Base-by-base conservation (phyloP, 331 rosid genomes). In the Quercus tomentella region DNA sequence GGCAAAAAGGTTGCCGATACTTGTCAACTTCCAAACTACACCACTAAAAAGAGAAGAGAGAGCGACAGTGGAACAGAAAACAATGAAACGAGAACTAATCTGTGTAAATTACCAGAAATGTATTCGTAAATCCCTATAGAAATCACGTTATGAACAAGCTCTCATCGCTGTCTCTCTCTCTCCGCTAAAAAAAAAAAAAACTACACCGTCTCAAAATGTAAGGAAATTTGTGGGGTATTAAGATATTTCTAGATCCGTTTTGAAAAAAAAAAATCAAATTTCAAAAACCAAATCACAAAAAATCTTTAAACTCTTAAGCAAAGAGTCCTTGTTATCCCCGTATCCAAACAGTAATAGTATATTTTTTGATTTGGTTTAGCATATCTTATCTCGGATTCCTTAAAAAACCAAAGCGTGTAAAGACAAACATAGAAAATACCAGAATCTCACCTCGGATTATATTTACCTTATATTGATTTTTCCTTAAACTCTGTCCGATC, bases 21-120 rank as follows among this genome's bases (percentile, higher is more conserved):
- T 33, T 57, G 65, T 56, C 74, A 35, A 71, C 87, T 83, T 80
- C 81, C 75, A 74, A 49, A 49, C 74, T 41, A 62, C 66, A 79
- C 85, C 58, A 58, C 55, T 35, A 43, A 21, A 71, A 5, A 70
- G 51, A 21, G 56, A 73, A 55, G 78, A 66, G 90, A 86, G 81
- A 83, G 76, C 51, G 87, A 84, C 84, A 66, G 86, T 84, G 88
- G 79, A 83, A 73, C 86, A 35, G 79, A 82, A 77, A 76, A 76
- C 83, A 80, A 87, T 77, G 86, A 87, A 87, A 37, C 77, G 3
- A 52, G 79, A 78, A 66, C 86, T 70, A 79, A 52, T 68, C 57
- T 61, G 25, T 55, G 73, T 22, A 65, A 84, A 45, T 52, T 33
- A 67, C 72, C 26, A 67, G 72, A 67, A 35, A 67, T 35, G 51